phyloP scores from a whole-genome alignment of 495 filamentous ascomycete species.

The Geopyxis carbonaria region DNA sequence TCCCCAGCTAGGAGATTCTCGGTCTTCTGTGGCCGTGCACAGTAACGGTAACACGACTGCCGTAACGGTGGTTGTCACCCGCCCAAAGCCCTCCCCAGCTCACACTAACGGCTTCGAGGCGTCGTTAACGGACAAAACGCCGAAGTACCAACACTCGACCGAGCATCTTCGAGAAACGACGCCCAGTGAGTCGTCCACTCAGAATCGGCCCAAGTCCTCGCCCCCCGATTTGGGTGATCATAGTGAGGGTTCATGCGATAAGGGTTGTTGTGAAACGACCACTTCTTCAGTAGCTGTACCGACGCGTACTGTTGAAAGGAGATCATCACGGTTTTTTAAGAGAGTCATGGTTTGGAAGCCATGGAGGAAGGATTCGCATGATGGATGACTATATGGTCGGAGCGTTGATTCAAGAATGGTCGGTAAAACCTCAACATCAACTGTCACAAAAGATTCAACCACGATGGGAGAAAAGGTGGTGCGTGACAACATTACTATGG shows the following conservation, averaged over 20 bases:
- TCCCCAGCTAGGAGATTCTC: neutral
- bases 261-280: constrained; percentile 17
- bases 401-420: constrained; percentile 7
- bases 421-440: neutral
- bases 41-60: constrained; percentile 8
- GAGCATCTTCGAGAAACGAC: constrained; percentile 18
- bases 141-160: constrained; percentile 24
- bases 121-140: constrained; percentile 20
- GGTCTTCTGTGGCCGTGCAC: neutral
- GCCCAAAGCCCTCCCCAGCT: constrained; percentile 9
- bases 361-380: constrained; percentile 20
- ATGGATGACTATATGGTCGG: constrained; percentile 26
- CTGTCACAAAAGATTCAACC: constrained; percentile 3
- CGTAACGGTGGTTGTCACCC: constrained; percentile 22
- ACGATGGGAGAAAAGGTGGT: constrained; percentile 10
- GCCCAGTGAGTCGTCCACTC: constrained; percentile 10
- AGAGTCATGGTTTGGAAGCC: constrained; percentile 23
- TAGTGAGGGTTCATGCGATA: constrained; percentile 25
- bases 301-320: constrained; percentile 18
- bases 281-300: constrained; percentile 19
- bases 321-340: constrained; percentile 24
- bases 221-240: constrained; percentile 23
- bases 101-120: constrained; percentile 15
- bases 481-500: constrained; percentile 12
- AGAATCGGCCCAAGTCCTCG: constrained; percentile 21